These are phyloP conservation scores for Tuber calosporum DNA, from an alignment of 495 filamentous ascomycete genomes.

Conservation along the genomic window DNA sequence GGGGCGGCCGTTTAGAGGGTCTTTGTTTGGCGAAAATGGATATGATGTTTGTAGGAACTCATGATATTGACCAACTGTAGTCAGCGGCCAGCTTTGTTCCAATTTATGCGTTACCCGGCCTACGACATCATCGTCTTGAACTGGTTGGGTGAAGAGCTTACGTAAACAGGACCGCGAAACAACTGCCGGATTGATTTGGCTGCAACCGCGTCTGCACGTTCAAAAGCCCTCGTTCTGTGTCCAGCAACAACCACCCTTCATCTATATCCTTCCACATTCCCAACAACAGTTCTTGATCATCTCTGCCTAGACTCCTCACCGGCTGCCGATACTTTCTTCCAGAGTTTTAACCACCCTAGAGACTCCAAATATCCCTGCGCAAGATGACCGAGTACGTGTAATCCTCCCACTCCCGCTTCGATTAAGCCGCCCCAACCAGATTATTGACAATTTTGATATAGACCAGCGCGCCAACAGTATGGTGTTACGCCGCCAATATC, in stretches of 20 bases:
- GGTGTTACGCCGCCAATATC: slow-evolving; percentile 86
- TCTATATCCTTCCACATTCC: not conserved
- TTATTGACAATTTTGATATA: slow-evolving; percentile 1
- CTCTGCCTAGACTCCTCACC: not conserved
- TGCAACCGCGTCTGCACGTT: not conserved
- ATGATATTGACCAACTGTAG: not conserved
- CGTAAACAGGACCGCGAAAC: not conserved
- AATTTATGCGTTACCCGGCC: slow-evolving; percentile 1
- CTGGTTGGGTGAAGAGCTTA: not conserved
- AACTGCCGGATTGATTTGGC: not conserved
- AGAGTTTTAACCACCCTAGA: not conserved
- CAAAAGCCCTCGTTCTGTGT: not conserved
- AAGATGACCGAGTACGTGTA: not conserved
- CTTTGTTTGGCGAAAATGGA: not conserved
- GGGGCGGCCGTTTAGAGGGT: not conserved
- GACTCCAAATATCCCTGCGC: not conserved
- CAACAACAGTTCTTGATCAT: not conserved
- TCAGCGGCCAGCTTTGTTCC: not conserved
- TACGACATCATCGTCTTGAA: not conserved
- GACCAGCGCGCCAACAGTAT: slow-evolving; percentile 49
- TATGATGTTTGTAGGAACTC: not conserved
- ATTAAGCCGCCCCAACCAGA: not conserved
- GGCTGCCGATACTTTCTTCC: not conserved
- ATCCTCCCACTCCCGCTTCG: not conserved
- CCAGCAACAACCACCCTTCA: not conserved